phyloP scores from a whole-genome alignment of 2,329 filamentous ascomycete species.

The Microdochium trichocladiopsis region DNA sequence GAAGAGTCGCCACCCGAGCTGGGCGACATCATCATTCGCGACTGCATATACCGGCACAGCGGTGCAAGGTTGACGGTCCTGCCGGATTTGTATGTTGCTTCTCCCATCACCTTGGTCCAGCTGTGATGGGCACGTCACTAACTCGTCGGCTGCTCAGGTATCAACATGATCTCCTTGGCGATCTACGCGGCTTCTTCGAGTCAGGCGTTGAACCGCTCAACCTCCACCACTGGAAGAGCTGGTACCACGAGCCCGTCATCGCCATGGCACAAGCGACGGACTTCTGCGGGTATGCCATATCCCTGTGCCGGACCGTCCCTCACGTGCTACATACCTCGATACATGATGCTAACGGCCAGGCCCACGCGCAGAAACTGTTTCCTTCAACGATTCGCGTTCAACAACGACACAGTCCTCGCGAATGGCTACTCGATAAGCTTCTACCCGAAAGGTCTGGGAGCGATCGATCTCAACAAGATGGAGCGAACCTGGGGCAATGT shows the following conservation, averaged over 20 bases:
- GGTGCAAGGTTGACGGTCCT: constrained; percentile 45
- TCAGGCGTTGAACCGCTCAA: constrained; percentile 45
- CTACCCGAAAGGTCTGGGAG: constrained; percentile 32
- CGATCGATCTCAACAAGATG: constrained; percentile 34
- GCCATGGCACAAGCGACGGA: constrained; percentile 39
- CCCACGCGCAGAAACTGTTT: constrained; percentile 44
- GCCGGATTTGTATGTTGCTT: constrained; percentile 37
- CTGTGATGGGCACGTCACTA: constrained; percentile 21
- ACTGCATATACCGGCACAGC: constrained; percentile 50
- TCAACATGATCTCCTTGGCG: constrained; percentile 49
- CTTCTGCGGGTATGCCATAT: constrained; percentile 35
- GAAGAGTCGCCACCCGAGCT: constrained; percentile 27
- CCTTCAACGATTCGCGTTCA: constrained; percentile 46
- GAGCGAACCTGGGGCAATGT: constrained; percentile 47
- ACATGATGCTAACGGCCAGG: too few species aligned
- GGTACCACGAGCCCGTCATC: constrained; percentile 44
- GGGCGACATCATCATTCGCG: constrained; percentile 49
- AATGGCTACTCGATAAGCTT: constrained; percentile 52
- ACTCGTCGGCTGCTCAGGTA: constrained; percentile 40
- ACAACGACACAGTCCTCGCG: constrained; percentile 39
- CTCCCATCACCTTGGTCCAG: too few species aligned
- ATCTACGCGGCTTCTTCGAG: constrained; percentile 54
- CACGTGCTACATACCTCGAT: too few species aligned
- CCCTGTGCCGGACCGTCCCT: too few species aligned
- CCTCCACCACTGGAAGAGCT: constrained; percentile 58